A percentile compares a stretch with the other conserved stretches of the same genome.
Evolutionary conservation across 1,284 basidiomycete genomes (phyloP).

Genomic region (Singerocomus inundabilis): DNA sequence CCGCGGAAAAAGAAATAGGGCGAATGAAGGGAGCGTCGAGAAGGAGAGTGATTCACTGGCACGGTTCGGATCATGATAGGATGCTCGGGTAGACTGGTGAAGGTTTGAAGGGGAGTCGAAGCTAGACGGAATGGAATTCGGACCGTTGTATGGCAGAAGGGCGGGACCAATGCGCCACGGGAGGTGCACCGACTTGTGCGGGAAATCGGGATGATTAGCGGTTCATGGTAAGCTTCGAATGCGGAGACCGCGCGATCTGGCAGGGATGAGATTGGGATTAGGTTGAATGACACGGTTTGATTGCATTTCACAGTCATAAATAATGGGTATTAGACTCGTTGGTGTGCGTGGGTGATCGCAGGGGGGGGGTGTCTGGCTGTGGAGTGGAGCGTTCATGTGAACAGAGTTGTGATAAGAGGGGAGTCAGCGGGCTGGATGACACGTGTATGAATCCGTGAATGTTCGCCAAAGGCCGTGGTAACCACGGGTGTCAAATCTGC

Average conservation of each 20-base stretch:
- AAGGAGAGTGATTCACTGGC: slow-evolving; percentile 11
- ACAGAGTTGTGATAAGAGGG: slow-evolving; percentile 20
- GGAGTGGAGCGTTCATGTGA: slow-evolving; percentile 24
- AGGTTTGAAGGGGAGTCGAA: background rate
- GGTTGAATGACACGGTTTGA: slow-evolving; percentile 18
- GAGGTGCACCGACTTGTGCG: slow-evolving; percentile 17
- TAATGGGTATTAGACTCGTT: slow-evolving; percentile 12
- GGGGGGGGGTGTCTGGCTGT: slow-evolving; percentile 4
- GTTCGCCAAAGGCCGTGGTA: slow-evolving; percentile 18
- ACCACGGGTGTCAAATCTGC: slow-evolving; percentile 20
- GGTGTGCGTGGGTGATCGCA: slow-evolving; percentile 11
- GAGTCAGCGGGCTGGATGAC: slow-evolving; percentile 19
- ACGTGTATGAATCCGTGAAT: slow-evolving; percentile 16
- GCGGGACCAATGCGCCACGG: background rate
- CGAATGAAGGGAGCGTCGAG: slow-evolving; percentile 7
- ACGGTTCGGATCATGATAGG: slow-evolving; percentile 24
- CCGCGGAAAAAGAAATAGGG: slow-evolving; percentile 14
- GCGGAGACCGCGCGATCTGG: slow-evolving; percentile 29
- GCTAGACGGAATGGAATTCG: background rate
- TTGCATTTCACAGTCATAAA: slow-evolving; percentile 21
- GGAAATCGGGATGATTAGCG: slow-evolving; percentile 23
- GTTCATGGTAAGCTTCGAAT: slow-evolving; percentile 10
- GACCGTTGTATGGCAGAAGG: background rate
- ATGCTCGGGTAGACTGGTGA: background rate
- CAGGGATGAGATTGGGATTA: slow-evolving; percentile 24